These are phyloP conservation scores for Luffa aegyptiaca DNA, from an alignment of 306 rosid genomes.

Conservation along the genomic window DNA sequence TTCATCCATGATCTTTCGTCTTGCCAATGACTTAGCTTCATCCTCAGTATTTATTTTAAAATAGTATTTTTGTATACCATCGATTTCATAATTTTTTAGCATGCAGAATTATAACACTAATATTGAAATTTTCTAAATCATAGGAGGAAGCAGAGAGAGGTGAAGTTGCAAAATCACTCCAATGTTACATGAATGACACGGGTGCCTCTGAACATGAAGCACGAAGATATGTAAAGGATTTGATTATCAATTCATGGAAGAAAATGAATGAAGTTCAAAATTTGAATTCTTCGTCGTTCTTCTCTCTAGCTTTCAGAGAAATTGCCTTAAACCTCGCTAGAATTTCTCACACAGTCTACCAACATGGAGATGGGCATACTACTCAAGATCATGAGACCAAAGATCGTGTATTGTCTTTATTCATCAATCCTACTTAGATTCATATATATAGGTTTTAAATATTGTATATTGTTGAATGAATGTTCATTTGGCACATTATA, in stretches of 20 bases:
- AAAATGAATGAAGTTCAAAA: slow-evolving; percentile 3
- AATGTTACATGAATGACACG: slow-evolving; percentile 30
- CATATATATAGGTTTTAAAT: not conserved
- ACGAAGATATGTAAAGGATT: not conserved
- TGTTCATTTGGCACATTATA: not conserved
- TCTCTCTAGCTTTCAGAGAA: slow-evolving; percentile 1
- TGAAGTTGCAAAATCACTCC: slow-evolving; percentile 19
- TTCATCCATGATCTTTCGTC: slow-evolving; percentile 7
- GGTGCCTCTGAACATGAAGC: slow-evolving; percentile 18
- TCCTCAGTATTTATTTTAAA: slow-evolving; percentile 1
- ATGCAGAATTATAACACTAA: not conserved
- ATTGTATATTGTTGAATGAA: not conserved
- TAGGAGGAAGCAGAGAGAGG: slow-evolving; percentile 13
- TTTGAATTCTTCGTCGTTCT: not conserved
- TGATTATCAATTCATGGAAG: slow-evolving; percentile 16
- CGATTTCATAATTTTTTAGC: too few species aligned
- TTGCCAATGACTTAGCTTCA: slow-evolving; percentile 20
- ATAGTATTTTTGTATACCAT: too few species aligned
- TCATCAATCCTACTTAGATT: not conserved
- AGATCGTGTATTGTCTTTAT: not conserved
- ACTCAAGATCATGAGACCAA: not conserved
- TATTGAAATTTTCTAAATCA: not conserved
- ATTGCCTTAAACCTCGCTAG: not conserved
- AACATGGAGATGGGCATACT: slow-evolving; percentile 8
- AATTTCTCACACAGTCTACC: not conserved